Conservation (phyloP, 1,139 yeast species). For the Nakaseomyces nivariensis region DNA sequence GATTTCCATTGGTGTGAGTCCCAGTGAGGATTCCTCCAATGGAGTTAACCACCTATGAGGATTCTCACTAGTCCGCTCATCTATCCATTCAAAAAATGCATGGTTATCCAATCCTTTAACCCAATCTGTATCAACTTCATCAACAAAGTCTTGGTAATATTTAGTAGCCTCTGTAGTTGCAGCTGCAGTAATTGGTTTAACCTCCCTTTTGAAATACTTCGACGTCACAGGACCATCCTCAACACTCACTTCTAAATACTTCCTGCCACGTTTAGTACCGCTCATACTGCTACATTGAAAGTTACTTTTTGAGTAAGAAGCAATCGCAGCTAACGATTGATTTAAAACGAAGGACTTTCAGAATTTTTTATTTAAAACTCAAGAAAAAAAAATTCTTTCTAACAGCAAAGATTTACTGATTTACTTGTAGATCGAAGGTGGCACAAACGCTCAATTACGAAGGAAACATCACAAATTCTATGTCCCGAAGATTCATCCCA, state of each 20-base stretch:
- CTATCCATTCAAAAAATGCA: constrained; percentile 22
- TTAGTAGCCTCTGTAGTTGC: background rate
- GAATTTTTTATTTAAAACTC: too few species aligned
- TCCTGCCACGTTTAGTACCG: constrained; percentile 4
- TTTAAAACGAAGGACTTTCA: background rate
- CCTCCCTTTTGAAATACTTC: constrained; percentile 16
- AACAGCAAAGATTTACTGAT: background rate
- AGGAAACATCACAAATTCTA: background rate
- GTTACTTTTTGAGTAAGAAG: too few species aligned
- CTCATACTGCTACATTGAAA: background rate
- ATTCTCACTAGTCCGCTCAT: constrained; percentile 19
- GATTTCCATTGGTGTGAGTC: constrained; percentile 1
- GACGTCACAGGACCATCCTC: constrained; percentile 5
- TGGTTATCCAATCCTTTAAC: constrained; percentile 20
- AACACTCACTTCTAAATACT: constrained; percentile 10
- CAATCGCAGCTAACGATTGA: background rate
- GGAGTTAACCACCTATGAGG: constrained; percentile 18
- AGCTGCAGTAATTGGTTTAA: background rate
- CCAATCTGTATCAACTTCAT: constrained; percentile 17
- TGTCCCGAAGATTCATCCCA: constrained; percentile 1
- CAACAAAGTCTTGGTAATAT: background rate
- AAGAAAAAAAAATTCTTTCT: background rate
- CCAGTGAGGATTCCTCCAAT: constrained; percentile 6
- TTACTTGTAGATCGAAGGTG: too few species aligned
- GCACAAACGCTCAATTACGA: too few species aligned